phyloP scores from a whole-genome alignment of 257 asterid species.

The Capsicum baccatum region DNA sequence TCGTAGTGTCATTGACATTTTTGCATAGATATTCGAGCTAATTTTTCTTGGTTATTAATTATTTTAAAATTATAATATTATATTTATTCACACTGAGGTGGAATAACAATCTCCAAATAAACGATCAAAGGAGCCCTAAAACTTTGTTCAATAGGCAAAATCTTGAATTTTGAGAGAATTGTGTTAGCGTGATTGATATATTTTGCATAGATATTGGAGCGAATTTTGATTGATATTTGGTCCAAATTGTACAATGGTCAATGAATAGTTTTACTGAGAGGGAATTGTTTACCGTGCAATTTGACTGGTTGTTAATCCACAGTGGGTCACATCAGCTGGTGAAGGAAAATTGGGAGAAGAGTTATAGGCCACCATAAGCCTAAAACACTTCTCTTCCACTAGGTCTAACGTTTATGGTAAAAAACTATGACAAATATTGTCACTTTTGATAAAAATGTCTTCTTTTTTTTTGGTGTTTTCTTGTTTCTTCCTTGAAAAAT shows the following conservation, averaged over 20 bases:
- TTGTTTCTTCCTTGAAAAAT: conserved; percentile 28
- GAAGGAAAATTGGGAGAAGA: conserved; percentile 41
- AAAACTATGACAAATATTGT: not conserved
- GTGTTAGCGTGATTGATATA: not conserved
- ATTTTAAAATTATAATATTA: too few species aligned
- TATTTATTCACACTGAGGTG: too few species aligned
- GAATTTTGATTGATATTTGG: not conserved
- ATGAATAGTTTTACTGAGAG: conserved; percentile 1
- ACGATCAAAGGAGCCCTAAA: not conserved
- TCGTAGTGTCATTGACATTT: too few species aligned
- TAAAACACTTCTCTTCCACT: conserved; percentile 14
- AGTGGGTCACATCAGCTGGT: conserved; percentile 94
- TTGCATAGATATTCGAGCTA: too few species aligned
- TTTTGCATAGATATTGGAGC: conserved; percentile 47
- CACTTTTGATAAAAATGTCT: not conserved
- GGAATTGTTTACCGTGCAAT: not conserved
- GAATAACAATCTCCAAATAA: too few species aligned
- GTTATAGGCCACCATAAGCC: not conserved
- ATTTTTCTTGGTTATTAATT: too few species aligned
- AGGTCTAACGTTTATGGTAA: conserved; percentile 39
- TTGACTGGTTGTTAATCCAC: conserved; percentile 56
- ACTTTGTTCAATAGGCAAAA: conserved; percentile 46
- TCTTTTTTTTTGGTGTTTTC: conserved; percentile 11
- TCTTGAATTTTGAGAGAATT: conserved; percentile 39
- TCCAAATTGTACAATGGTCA: conserved; percentile 18